Base-by-base conservation (phyloP, 306 rosid genomes). In the Calophaca sinica region DNA sequence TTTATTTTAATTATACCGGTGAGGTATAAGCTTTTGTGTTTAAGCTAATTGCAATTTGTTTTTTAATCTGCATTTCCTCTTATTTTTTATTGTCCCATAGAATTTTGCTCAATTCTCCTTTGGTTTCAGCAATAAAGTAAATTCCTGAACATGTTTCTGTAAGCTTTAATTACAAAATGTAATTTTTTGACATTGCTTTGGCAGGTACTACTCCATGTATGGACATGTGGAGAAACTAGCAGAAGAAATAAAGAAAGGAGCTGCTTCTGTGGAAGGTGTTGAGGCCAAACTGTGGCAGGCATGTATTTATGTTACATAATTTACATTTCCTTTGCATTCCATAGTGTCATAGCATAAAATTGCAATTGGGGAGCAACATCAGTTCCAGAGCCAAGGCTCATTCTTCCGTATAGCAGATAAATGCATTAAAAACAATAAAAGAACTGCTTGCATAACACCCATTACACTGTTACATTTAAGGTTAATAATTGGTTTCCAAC, bases 151-250 rank as follows among this genome's bases (percentile, higher is more conserved):
- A 33, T 72, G 52, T 33, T 76, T 73, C 54, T 33, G 54, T 44
- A 31, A n/a, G 61, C 33, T 67, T 32, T 20, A 50, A 66, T 50
- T 11, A 44, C 39, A 13, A 14, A 15, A 4, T 63, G 3, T 50
- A n/a, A 7, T 66, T 33, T 33, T 49, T 35, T 62, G 28, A 11
- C 11, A 3, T 55, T 78, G 72, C 64, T 79, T 79, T 77, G 36
- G 68, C 87, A 93, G 98, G 76, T 93, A 89, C 86, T 93, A 93
- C 77, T 93, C 98, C 67, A 91, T 89, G 96, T 93, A 93, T 51
- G 98, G 98, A 51, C 98, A 91, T 83, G 98, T 93, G 20, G 94
- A 89, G 88, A 91, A 85, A 83, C 89, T 91, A 52, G 98, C 97
- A 20, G 90, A 93, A 74, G 93, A 91, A 77, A 91, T 93, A 39